These are phyloP conservation scores for Cutaneotrichosporon daszewskae DNA, from an alignment of 1,284 basidiomycete species.

Conservation along the genomic window DNA sequence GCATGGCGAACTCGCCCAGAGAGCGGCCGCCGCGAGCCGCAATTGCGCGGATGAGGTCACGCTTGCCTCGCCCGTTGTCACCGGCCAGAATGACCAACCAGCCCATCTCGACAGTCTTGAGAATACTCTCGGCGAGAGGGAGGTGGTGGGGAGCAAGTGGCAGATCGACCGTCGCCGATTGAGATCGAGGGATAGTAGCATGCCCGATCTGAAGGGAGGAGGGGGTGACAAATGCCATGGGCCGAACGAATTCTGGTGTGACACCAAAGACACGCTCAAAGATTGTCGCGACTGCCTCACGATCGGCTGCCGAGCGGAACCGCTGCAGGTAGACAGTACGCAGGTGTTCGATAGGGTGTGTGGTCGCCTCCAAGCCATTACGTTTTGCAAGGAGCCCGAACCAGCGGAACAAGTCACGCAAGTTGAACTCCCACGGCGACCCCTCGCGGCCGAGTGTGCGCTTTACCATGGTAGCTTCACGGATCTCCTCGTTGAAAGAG, in stretches of 20 bases:
- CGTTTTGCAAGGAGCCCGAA: conserved; percentile 49
- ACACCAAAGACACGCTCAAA: conserved; percentile 61
- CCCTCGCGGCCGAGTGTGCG: conserved; percentile 75
- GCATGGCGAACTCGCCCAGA: conserved; percentile 73
- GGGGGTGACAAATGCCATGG: conserved; percentile 57
- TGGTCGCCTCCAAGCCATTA: conserved; percentile 56
- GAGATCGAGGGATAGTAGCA: conserved; percentile 53
- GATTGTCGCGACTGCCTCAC: conserved; percentile 56
- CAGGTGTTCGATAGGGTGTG: conserved; percentile 62
- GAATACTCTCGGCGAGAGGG: conserved; percentile 66
- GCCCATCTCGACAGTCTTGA: conserved; percentile 66
- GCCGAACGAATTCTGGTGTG: conserved; percentile 43
- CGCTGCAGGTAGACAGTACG: conserved; percentile 74
- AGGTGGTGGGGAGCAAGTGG: conserved; percentile 63
- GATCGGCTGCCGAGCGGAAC: conserved; percentile 71
- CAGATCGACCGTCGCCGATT: conserved; percentile 47
- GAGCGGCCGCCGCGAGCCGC: conserved; percentile 65
- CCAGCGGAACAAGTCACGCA: conserved; percentile 94
- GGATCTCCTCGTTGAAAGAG: conserved; percentile 68
- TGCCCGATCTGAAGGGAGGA: conserved; percentile 65
- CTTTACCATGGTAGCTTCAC: conserved; percentile 63
- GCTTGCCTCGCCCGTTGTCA: conserved; percentile 70
- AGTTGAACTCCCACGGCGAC: conserved; percentile 97
- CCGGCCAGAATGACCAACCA: conserved; percentile 91
- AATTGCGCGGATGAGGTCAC: conserved; percentile 63